Conservation (phyloP, 805 yeast genomes). For the Ogataea methanolica region DNA sequence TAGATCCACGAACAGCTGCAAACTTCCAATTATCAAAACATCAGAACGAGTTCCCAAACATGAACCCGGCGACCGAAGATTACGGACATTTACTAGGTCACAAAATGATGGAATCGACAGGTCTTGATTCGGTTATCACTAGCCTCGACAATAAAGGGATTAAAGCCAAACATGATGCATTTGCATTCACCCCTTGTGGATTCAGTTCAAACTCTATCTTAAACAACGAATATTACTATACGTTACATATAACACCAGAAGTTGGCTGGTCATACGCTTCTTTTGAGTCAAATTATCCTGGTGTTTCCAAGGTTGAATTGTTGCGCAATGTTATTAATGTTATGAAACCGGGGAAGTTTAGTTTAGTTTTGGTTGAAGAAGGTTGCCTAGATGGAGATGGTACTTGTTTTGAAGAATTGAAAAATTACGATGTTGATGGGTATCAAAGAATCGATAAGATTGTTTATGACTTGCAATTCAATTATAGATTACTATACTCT, state of each 20-base stretch:
- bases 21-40: slow-evolving; percentile 42
- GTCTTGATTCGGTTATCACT: slow-evolving; percentile 50
- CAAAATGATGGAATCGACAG: slow-evolving; percentile 57
- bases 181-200: slow-evolving; percentile 92
- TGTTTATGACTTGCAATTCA: slow-evolving; percentile 64
- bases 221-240: slow-evolving; percentile 56
- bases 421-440: slow-evolving; percentile 33
- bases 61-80: slow-evolving; percentile 52
- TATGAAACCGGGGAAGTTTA: slow-evolving; percentile 74
- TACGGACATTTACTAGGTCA: slow-evolving; percentile 77
- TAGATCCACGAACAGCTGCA: slow-evolving; percentile 51
- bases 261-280: slow-evolving; percentile 93
- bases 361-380: slow-evolving; percentile 33
- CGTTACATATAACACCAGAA: slow-evolving; percentile 94
- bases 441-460: slow-evolving; percentile 65
- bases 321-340: slow-evolving; percentile 54
- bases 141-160: background rate
- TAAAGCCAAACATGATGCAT: slow-evolving; percentile 63
- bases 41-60: slow-evolving; percentile 30
- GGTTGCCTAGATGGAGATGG: slow-evolving; percentile 23
- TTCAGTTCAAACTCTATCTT: slow-evolving; percentile 83
- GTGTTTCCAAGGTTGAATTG: slow-evolving; percentile 48
- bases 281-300: slow-evolving; percentile 81
- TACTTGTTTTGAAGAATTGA: slow-evolving; percentile 26
- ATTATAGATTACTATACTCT: slow-evolving; percentile 67